These are phyloP conservation scores for Alternaria burnsii DNA, from an alignment of 2,329 filamentous ascomycete genomes.

Conservation along the genomic window DNA sequence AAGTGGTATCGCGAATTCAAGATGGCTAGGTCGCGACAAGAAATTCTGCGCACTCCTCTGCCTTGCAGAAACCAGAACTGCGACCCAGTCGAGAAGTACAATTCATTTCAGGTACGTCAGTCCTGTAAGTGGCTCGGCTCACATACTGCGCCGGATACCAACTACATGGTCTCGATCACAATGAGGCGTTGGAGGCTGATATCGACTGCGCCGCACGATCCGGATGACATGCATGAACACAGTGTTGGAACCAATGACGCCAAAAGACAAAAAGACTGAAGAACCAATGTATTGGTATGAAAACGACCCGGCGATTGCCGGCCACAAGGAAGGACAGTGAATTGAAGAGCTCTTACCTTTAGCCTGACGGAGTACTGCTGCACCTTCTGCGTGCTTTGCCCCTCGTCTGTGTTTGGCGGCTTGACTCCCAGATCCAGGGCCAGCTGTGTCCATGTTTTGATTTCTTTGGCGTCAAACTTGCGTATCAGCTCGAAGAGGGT, in stretches of 20 bases:
- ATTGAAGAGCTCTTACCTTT: conserved; percentile 67
- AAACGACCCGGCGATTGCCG: background rate
- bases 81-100: background rate
- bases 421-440: conserved; percentile 89
- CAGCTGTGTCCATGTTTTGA: conserved; percentile 92
- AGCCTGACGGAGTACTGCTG: conserved; percentile 93
- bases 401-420: conserved; percentile 80
- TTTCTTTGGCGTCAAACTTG: conserved; percentile 79
- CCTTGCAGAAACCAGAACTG: background rate
- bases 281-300: background rate
- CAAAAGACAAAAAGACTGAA: background rate
- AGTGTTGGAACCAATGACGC: conserved; percentile 1
- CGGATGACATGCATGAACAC: conserved; percentile 19
- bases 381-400: conserved; percentile 90
- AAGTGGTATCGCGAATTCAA: background rate
- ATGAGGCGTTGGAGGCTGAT: conserved; percentile 11
- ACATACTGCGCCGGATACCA: conserved; percentile 11
- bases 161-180: conserved; percentile 11
- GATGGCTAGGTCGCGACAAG: background rate
- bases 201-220: conserved; percentile 11
- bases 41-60: background rate
- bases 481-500: conserved; percentile 79
- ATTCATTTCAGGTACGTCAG: background rate
- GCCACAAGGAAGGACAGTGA: background rate
- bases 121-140: conserved; percentile 9